phyloP scores from a whole-genome alignment of 106 monocot species.

The Alisma plantagoaquatica region DNA sequence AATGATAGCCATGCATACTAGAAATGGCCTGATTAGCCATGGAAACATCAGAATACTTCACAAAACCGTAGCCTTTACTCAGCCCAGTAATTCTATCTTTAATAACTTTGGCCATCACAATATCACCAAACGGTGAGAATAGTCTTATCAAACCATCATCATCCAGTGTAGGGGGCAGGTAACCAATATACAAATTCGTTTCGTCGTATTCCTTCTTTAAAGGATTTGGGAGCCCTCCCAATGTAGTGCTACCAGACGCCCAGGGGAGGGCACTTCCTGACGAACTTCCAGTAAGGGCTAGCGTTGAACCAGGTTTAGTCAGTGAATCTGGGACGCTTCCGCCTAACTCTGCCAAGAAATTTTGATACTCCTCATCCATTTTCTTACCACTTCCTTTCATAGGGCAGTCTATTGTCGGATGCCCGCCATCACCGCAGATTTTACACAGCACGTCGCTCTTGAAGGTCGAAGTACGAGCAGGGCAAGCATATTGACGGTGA shows the following conservation, averaged over 20 bases:
- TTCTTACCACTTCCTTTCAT: constrained; percentile 87
- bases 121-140: constrained; percentile 74
- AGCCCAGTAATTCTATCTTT: constrained; percentile 65
- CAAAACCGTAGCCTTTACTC: constrained; percentile 94
- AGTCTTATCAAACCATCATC: constrained; percentile 65
- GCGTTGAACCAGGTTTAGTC: constrained; percentile 41
- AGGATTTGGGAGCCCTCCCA: constrained; percentile 21
- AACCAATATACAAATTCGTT: constrained; percentile 87
- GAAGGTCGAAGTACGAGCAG: constrained; percentile 50
- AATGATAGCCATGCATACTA: constrained; percentile 73
- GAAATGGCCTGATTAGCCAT: constrained; percentile 71
- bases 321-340: constrained; percentile 63
- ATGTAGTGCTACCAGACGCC: constrained; percentile 17
- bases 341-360: constrained; percentile 83
- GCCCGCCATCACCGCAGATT: constrained; percentile 90
- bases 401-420: constrained; percentile 89
- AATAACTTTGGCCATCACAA: constrained; percentile 94
- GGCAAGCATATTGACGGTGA: constrained; percentile 86
- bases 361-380: constrained; percentile 92
- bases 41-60: constrained; percentile 69
- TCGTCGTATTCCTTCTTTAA: constrained; percentile 85
- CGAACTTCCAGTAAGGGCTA: constrained; percentile 20
- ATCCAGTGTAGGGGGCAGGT: constrained; percentile 65
- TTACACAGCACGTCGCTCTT: constrained; percentile 86
- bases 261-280: constrained; percentile 57